Conservation (phyloP, 75 land plant species). For the Picea glauca region DNA sequence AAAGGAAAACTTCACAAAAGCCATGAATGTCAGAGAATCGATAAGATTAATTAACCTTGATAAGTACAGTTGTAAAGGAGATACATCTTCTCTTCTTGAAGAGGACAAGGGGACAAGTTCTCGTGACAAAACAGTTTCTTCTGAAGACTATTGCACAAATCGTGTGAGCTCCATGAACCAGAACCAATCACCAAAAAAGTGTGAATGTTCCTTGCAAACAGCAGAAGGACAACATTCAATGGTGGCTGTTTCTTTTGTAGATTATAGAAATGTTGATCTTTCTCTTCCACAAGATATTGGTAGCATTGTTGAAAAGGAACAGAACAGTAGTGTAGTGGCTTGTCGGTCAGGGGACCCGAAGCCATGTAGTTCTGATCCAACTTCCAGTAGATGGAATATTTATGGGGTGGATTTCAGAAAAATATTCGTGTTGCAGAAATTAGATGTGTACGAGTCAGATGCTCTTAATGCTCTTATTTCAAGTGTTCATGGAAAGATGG, state of each 20-base stretch:
- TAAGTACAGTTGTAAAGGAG: not conserved
- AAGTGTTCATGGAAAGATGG: constrained; percentile 41
- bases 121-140: not conserved
- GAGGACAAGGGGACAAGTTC: not conserved
- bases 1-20: not conserved
- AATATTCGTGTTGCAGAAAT: constrained; percentile 15
- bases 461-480: constrained; percentile 47
- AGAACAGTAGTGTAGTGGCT: not conserved
- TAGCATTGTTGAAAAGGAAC: not conserved
- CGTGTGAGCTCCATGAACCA: not conserved
- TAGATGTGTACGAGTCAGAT: constrained; percentile 28
- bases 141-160: not conserved
- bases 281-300: not conserved
- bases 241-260: not conserved
- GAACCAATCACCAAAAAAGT: not conserved
- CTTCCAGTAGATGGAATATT: constrained; percentile 3
- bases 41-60: not conserved
- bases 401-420: not conserved
- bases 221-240: not conserved
- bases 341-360: not conserved
- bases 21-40: not conserved
- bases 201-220: not conserved
- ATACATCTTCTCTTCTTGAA: not conserved
- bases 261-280: not conserved
- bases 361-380: not conserved